Base-by-base conservation (phyloP, 2,329 filamentous ascomycete species). In the Neocucurbitaria cava region DNA sequence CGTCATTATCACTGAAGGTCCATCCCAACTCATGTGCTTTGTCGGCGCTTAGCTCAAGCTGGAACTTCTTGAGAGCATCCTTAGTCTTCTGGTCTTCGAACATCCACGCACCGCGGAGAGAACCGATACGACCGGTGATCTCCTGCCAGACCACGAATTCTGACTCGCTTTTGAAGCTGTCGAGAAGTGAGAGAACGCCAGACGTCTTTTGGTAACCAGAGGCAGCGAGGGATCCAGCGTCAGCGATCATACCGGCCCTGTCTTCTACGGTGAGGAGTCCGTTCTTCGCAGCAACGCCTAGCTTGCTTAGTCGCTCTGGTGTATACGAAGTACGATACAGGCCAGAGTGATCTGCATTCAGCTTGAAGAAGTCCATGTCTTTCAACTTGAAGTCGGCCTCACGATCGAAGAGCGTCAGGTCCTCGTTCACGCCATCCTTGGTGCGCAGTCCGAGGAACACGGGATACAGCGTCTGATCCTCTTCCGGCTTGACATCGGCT, bases 121-220 rank as follows among this genome's bases (percentile, higher is more conserved):
- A 83, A 21, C 85, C 86, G 54, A 97, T 84, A 42, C 92, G 88
- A 41, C 89, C 85, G 45, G 92, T 85, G 54, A 98, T 91, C 76
- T 97, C 93, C 64, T 91, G 92, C 94, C 94, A 98, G 3, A 98
- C 94, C 35, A 97, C 91, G 63, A 92, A 97, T 68, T 96, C 91
- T 0, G 87, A 82, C 79, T 98, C 94, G 58, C 78, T 81, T 69
- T 88, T 86, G 72, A 98, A 95, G 45, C 90, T 88, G 74, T 96
- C 90, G 49, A 98, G 83, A 13, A 98, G 83, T 49, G 89, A 92
- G 39, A 98, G 79, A 47, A 96, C 84, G 11, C 92, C 92, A 15
- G 93, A 96, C 0, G 94, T 96, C 82, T 91, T 96, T 76, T 96
- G 91, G 76, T 96, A 96, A 28, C 94, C 94, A 43, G 93, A 95